These are phyloP conservation scores for Lolium multiflorum DNA, from an alignment of 176 grass and related monocot genomes.

Conservation along the genomic window DNA sequence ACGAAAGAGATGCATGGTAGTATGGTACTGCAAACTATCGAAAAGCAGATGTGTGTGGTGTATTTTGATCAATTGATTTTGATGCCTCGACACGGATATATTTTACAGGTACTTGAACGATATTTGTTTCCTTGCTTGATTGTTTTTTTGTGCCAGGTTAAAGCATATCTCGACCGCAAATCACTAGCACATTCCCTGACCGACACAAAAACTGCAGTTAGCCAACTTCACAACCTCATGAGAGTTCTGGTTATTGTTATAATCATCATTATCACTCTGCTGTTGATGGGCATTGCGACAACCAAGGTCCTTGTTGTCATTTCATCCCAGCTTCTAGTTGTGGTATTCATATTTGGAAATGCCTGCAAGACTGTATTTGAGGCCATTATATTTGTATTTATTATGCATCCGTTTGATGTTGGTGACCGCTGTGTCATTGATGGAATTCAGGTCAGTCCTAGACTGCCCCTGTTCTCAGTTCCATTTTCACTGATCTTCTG, in stretches of 20 bases:
- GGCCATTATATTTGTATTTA: conserved; percentile 95
- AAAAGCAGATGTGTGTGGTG: background rate
- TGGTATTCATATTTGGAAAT: conserved; percentile 95
- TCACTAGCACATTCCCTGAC: too few species aligned
- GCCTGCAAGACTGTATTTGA: conserved; percentile 94
- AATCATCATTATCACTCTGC: too few species aligned
- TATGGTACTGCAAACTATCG: background rate
- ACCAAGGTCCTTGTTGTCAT: too few species aligned
- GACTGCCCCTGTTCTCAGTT: background rate
- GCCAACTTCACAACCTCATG: too few species aligned
- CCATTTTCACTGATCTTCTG: conserved; percentile 8
- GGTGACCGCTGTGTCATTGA: conserved; percentile 94
- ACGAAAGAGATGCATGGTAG: too few species aligned
- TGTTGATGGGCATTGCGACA: too few species aligned
- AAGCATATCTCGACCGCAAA: too few species aligned
- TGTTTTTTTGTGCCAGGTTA: too few species aligned
- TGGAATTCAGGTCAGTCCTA: conserved; percentile 75
- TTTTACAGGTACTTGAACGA: too few species aligned
- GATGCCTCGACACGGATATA: background rate
- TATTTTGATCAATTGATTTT: conserved; percentile 15
- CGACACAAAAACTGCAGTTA: too few species aligned
- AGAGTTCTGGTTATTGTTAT: too few species aligned
- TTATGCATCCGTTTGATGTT: conserved; percentile 99
- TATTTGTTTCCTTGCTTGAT: too few species aligned
- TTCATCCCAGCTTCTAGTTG: conserved; percentile 46